Evolutionary conservation across 2,329 filamentous ascomycete species (phyloP), one percentile per base, ranked within the genome.

Genomic region (Amauroascus verrucosus): DNA sequence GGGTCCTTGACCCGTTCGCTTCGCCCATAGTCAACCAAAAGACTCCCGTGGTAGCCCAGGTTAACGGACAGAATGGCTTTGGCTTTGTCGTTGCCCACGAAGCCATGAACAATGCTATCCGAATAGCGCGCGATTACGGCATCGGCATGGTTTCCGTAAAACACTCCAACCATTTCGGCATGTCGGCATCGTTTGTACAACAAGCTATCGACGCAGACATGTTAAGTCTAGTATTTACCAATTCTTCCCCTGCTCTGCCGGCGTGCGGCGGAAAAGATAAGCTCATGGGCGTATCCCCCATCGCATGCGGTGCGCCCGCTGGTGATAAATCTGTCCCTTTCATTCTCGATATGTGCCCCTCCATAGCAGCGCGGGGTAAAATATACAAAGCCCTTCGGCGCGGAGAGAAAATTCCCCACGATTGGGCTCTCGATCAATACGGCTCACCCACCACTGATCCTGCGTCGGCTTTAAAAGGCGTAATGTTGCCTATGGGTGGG

Each of bases 401-500:
- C 0, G 71, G 68, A 1, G 70, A 74, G 62, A 66, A 65, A 30
- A 73, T 74, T 18, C 72, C 72, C 0, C 56, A 57, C 2, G 71
- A 84, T 60, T 93, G 86, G 87, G 86, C 86, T 1, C 72, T 91
- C 6, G 86, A 91, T 66, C 75, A 71, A 0, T 78, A 89, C 14
- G 86, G 87, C 0, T 72, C 73, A 11, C 75, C 70, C n/a, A 88
- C 86, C 0, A 79, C 85, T 53, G 85, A 93, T 60, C 86, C 88
- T 0, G 78, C 75, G 1, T 76, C 75, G 18, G 88, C 87, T 0
- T 70, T 93, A 8, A 79, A 81, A 32, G 86, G 86, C 1, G 85
- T 90, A 2, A 91, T 93, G 87, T 70, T 91, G 18, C 86, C 87
- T 0, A 89, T 93, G 84, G 86, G 86, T 1, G 87, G 88, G 0